Conservation (phyloP, 2,329 filamentous ascomycete species). For the Anisogramma anomala region DNA sequence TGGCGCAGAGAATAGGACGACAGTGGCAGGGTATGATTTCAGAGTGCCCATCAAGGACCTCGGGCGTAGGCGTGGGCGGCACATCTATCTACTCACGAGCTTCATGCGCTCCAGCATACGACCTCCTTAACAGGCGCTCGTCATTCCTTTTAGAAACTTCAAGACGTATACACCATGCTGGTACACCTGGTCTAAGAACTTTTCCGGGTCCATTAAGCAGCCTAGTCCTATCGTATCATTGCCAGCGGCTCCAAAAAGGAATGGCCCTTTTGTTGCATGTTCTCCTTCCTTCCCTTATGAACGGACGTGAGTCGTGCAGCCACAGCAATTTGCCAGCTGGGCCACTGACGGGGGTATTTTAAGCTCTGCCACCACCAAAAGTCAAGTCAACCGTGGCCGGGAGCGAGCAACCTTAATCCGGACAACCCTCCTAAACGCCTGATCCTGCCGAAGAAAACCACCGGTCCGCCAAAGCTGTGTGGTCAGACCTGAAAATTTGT, state of each 20-base stretch:
- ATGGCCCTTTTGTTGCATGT: slow-evolving; percentile 15
- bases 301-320: slow-evolving; percentile 13
- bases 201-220: slow-evolving; percentile 13
- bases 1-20: no score
- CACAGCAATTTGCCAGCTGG: slow-evolving; percentile 4
- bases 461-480: slow-evolving; percentile 3
- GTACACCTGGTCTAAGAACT: no score
- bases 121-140: no score
- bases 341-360: slow-evolving; percentile 15
- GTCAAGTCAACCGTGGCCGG: slow-evolving; percentile 6
- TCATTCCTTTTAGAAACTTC: no score
- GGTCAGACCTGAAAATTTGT: slow-evolving; percentile 1
- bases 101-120: no score
- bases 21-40: no score
- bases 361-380: slow-evolving; percentile 11
- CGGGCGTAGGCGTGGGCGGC: no score
- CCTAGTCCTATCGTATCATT: slow-evolving; percentile 8
- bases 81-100: not conserved
- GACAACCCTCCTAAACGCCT: slow-evolving; percentile 14
- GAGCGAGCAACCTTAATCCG: slow-evolving; percentile 11
- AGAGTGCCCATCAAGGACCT: not conserved
- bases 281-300: slow-evolving; percentile 17
- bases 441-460: slow-evolving; percentile 7
- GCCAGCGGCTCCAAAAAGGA: slow-evolving; percentile 4
- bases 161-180: no score